Evolutionary conservation across 1,284 basidiomycete genomes (phyloP), one percentile per base, ranked within the genome.

Genomic region (Crocinoboletus sp.): DNA sequence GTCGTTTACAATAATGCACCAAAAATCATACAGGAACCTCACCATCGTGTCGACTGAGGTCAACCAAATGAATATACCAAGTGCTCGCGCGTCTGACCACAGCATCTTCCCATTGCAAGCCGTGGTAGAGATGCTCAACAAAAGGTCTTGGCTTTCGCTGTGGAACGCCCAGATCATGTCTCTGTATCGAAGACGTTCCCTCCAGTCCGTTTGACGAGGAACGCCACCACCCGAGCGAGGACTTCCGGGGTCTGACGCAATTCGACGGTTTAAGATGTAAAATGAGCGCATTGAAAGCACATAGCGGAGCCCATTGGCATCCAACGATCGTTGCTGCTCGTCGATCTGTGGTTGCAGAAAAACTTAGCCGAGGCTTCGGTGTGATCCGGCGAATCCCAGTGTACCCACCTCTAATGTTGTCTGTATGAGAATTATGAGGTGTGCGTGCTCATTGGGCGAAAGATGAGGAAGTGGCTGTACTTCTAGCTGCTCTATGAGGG

Each of bases 141-240:
- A 67, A 29, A 95, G 66, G 17, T 89, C 89, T 58, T 98, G 93
- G 56, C 82, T 89, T 63, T 95, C 88, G 60, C 93, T 96, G 59
- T 95, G 89, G 57, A 87, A 93, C 0, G 94, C 94, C 93, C 94
- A 98, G 8, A 95, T 76, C 69, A 94, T 90, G 62, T 97, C 94
- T 29, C 93, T 81, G 63, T 89, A 94, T 16, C 89, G 81, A 39
- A 95, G 72, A 12, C 89, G 81, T 50, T 82, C 78, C 55, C 88
- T 71, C 46, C 77, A 72, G 27, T 73, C 74, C 25, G 74, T 70
- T 48, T 68, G 67, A 32, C 68, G 69, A 10, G 69, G 67, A 9
- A 69, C 58, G 0, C 59, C 53, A 17, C 56, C 47, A 0, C 64
- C 65, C 6, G 74, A 72, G 31, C 64, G 60, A 11, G 75, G 74